phyloP scores from a whole-genome alignment of 2,329 filamentous ascomycete species.

The Trichophyton rubrum region DNA sequence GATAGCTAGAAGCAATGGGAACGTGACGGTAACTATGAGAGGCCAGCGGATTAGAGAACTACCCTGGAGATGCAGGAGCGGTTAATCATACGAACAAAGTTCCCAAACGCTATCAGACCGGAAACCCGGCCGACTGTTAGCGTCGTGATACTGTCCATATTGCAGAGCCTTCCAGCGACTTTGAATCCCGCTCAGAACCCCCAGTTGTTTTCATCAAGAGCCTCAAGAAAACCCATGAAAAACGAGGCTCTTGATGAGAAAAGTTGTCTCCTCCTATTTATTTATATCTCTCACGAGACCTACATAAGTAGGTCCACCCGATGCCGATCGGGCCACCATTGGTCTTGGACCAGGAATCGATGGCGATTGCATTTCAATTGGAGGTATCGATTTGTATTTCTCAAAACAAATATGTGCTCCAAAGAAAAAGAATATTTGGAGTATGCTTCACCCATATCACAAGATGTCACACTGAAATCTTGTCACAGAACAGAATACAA shows the following conservation, averaged over 20 bases:
- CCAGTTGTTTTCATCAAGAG: not conserved
- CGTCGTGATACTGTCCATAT: not conserved
- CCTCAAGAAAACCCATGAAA: not conserved
- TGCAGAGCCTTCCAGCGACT: not conserved
- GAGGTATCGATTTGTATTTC: too few species aligned
- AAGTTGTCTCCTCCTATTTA: not conserved
- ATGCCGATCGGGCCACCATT: too few species aligned
- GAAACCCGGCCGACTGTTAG: constrained; percentile 4
- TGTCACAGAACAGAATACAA: too few species aligned
- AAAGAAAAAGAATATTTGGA: too few species aligned
- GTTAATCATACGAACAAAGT: not conserved
- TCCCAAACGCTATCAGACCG: constrained; percentile 1
- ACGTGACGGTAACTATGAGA: constrained; percentile 24
- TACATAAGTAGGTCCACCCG: too few species aligned
- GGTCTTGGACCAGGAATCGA: too few species aligned
- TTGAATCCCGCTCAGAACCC: not conserved
- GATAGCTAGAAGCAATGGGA: constrained; percentile 26
- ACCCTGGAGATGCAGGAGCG: not conserved
- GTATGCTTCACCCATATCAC: too few species aligned
- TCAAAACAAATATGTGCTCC: too few species aligned
- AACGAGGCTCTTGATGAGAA: not conserved
- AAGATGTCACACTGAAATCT: too few species aligned
- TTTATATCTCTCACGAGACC: not conserved
- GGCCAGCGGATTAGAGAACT: not conserved
- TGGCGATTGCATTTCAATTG: too few species aligned